Percentiles rank a stretch among this genome's conserved stretches.
phyloP scores from a whole-genome alignment of 805 yeast species.

The Lipomyces kockii region DNA sequence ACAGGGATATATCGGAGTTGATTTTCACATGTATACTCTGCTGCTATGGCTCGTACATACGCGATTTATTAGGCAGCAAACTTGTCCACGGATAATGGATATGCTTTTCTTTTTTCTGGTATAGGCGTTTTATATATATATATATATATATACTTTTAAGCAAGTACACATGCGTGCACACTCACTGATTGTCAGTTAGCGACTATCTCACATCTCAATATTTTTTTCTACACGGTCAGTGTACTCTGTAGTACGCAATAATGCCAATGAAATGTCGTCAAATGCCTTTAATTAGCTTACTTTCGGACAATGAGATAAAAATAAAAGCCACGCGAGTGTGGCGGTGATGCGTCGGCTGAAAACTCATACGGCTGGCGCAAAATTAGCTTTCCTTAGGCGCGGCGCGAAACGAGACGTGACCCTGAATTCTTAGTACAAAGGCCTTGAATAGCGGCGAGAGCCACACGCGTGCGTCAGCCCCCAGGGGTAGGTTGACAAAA shows the following conservation, averaged over 20 bases:
- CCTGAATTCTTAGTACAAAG: background rate
- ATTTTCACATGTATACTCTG: background rate
- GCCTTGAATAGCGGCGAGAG: background rate
- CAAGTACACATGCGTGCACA: background rate
- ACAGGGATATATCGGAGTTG: background rate
- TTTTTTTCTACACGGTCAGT: background rate
- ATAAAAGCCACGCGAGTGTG: conserved; percentile 1
- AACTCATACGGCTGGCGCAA: background rate
- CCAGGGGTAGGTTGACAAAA: background rate
- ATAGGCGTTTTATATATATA: background rate
- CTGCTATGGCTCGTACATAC: background rate
- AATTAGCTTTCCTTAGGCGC: background rate
- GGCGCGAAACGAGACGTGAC: background rate
- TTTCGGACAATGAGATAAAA: background rate
- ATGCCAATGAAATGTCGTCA: background rate
- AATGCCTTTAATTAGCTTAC: too few relatives aligned
- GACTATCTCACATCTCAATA: too few relatives aligned
- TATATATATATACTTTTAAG: too few relatives aligned
- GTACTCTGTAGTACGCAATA: background rate
- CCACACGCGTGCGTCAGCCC: background rate
- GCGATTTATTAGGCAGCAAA: background rate
- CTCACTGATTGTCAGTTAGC: background rate
- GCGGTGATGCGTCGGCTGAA: background rate
- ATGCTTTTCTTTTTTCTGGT: background rate
- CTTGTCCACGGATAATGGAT: background rate